These are phyloP conservation scores for Pleomassaria siparia DNA, from an alignment of 2,329 filamentous ascomycete species.

Conservation along the genomic window DNA sequence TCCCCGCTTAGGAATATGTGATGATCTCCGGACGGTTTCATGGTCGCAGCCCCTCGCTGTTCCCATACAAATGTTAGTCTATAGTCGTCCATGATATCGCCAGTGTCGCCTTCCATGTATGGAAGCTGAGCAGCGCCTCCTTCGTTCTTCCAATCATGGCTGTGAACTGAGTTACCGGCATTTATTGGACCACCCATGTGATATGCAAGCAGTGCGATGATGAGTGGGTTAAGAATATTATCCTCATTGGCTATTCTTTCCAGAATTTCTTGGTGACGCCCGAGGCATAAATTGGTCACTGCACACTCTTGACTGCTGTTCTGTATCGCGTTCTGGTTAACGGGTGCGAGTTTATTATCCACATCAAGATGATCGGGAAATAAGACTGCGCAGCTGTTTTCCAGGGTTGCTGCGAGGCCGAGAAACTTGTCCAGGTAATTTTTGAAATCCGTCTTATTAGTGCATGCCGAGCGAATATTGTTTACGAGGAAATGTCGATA, in stretches of 20 bases:
- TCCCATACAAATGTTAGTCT: not conserved
- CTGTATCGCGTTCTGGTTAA: not conserved
- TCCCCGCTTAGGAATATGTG: not conserved
- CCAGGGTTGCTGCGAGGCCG: too few relatives aligned
- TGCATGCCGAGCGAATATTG: too few relatives aligned
- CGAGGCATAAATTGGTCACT: not conserved
- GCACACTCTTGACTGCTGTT: not conserved
- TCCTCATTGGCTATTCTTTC: not conserved
- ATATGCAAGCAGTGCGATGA: not conserved
- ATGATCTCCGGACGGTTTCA: not conserved
- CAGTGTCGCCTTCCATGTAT: not conserved
- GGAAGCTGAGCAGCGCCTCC: not conserved
- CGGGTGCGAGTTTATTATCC: not conserved
- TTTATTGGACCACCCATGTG: not conserved
- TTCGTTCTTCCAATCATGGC: not conserved
- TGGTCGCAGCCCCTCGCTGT: not conserved
- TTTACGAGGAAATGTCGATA: too few relatives aligned
- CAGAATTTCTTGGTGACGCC: not conserved
- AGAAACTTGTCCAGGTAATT: too few relatives aligned
- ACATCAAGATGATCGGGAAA: too few relatives aligned
- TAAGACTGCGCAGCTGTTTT: too few relatives aligned
- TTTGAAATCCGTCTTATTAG: too few relatives aligned
- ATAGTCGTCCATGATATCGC: not conserved
- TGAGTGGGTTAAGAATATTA: not conserved
- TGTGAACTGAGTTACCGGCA: not conserved